Conservation (phyloP, 1,284 basidiomycete genomes). For the Chiua sp. region DNA sequence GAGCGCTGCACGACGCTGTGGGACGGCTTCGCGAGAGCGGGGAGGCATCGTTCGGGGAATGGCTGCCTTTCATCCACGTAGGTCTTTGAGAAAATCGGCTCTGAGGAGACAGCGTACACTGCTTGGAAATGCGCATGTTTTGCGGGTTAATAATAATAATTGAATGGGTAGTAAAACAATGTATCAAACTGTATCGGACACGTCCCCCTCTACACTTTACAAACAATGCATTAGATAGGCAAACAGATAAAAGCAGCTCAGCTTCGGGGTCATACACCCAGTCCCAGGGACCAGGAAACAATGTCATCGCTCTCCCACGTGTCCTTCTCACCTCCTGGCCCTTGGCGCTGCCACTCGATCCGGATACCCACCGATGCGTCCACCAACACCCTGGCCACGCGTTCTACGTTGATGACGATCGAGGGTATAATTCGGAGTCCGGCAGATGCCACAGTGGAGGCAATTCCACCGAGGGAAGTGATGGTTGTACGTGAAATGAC, state of each 20-base stretch:
- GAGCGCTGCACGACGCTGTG: not conserved
- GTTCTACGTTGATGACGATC: conserved; percentile 28
- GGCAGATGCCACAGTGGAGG: conserved; percentile 21
- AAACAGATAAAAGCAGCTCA: not conserved
- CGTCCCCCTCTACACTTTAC: not conserved
- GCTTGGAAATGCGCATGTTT: too few species aligned
- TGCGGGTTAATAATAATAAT: too few species aligned
- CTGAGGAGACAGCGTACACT: too few species aligned
- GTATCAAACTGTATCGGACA: not conserved
- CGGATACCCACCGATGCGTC: conserved; percentile 34
- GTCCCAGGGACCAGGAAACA: conserved; percentile 27
- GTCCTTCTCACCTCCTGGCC: conserved; percentile 17
- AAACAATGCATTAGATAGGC: not conserved
- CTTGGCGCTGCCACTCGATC: conserved; percentile 32
- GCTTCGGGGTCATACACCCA: conserved; percentile 23
- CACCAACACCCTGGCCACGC: conserved; percentile 28
- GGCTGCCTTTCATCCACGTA: not conserved
- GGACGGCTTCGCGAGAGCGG: not conserved
- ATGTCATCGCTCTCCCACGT: conserved; percentile 37
- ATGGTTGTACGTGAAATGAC: conserved; percentile 20
- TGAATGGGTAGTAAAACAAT: not conserved
- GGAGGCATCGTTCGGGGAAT: not conserved
- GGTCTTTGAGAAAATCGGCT: not conserved
- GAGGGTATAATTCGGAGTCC: conserved; percentile 29
- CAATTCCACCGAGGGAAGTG: conserved; percentile 24